Evolutionary conservation across 208 protist genomes (phyloP).

Genomic region (Entamoeba dispar): DNA sequence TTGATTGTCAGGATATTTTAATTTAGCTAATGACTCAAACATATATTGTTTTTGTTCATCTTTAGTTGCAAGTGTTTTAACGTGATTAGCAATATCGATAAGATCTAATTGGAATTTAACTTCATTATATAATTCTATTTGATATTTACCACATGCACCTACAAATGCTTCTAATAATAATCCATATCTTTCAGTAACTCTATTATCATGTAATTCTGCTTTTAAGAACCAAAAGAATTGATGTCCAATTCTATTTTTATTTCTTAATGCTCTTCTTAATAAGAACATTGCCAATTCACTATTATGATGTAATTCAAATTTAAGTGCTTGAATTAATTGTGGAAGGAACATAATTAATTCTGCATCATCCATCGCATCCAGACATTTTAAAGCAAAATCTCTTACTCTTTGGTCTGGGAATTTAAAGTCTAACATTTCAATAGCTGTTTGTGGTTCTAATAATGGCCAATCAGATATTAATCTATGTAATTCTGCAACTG

Average conservation of each 20-base stretch:
- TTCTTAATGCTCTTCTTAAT: neutral
- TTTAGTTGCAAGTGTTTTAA: neutral
- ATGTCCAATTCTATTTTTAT: neutral
- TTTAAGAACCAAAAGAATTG: conserved; percentile 4
- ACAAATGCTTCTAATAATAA: neutral
- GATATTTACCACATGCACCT: neutral
- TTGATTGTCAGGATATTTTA: neutral
- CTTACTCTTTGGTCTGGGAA: neutral
- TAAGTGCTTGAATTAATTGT: neutral
- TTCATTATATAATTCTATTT: neutral
- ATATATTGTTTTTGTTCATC: neutral
- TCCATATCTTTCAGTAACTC: neutral
- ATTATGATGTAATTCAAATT: neutral
- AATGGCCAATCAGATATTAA: neutral
- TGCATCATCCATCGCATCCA: neutral
- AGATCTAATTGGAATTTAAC: neutral
- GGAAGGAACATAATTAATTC: neutral
- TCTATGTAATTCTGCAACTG: neutral
- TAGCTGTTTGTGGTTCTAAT: neutral
- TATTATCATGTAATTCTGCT: conserved; percentile 2
- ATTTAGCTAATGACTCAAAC: neutral
- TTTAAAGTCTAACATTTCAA: neutral
- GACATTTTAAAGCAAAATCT: neutral
- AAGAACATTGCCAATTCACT: neutral
- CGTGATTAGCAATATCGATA: neutral